A percentile compares a stretch with the other conserved stretches of the same genome.
These are phyloP conservation scores for Irpex sp. DNA, from an alignment of 1,284 basidiomycete genomes.

Conservation along the genomic window DNA sequence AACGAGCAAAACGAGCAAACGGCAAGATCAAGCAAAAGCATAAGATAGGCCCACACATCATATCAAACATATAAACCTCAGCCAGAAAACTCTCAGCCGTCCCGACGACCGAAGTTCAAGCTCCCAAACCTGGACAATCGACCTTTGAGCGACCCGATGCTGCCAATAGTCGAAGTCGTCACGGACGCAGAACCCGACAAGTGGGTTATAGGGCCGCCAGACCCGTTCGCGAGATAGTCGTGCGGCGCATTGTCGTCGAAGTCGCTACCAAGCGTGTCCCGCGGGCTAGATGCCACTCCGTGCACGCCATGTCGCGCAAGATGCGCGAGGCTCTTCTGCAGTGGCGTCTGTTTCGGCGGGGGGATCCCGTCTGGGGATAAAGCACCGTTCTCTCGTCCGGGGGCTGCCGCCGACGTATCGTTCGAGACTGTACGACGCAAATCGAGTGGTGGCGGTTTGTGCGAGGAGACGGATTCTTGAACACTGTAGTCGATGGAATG, in stretches of 20 bases:
- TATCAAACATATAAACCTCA: background rate
- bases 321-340: conserved; percentile 75
- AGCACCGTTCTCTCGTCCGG: conserved; percentile 19
- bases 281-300: conserved; percentile 70
- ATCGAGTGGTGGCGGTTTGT: conserved; percentile 12
- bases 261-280: conserved; percentile 55
- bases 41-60: background rate
- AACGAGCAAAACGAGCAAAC: background rate
- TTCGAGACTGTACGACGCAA: conserved; percentile 31
- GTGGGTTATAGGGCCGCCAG: conserved; percentile 23
- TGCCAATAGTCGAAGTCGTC: conserved; percentile 32
- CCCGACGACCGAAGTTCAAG: conserved; percentile 61
- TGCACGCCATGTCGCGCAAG: conserved; percentile 77
- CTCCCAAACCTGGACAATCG: conserved; percentile 73
- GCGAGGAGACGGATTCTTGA: background rate
- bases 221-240: conserved; percentile 65
- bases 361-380: conserved; percentile 22
- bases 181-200: conserved; percentile 29
- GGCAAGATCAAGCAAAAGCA: conserved; percentile 8
- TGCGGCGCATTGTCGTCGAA: conserved; percentile 62
- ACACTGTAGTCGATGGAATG: conserved; percentile 4
- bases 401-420: conserved; percentile 39
- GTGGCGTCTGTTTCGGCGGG: conserved; percentile 59
- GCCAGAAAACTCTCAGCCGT: conserved; percentile 27
- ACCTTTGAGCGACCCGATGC: conserved; percentile 36